Evolutionary conservation across 768 basidiomycete genomes (phyloP), one percentile per base, ranked within the genome.

Genomic region (Chalciporus sphaerocephalus): DNA sequence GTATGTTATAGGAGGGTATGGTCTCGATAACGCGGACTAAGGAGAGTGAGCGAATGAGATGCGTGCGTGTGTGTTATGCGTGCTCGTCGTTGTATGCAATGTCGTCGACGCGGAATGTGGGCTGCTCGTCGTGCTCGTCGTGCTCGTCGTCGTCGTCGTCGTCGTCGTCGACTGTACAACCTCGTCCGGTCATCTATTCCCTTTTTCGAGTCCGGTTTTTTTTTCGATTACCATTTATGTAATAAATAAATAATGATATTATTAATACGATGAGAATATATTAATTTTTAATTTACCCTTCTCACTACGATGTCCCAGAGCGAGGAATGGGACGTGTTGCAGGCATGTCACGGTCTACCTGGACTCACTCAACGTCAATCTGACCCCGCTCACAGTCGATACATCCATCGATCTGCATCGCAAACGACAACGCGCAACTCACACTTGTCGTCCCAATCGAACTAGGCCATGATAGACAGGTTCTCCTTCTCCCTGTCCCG

Each of bases 331-430:
- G 75, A 81, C 47, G 82, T 84, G 17, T 55, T 86, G 18, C 73
- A 80, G 74, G 84, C 81, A 50, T 27, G n/a, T n/a, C n/a, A n/a
- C n/a, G n/a, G 69, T 59, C 9, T n/a, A 20, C 6, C 50, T 40
- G 56, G 6, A 37, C 15, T 20, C 6, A 22, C 18, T 13, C 36
- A 15, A 11, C 16, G 15, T 15, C 4, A 4, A n/a, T 32, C 30
- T 49, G 38, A 42, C 40, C 3, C 28, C 10, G 38, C 12, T 30
- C 48, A 8, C 51, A 89, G 87, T 80, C 87, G n/a, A 89, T 89
- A 36, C 85, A 82, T 59, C 87, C 87, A 28, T 83, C 87, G 58
- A 60, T 67, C 34, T 87, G 71, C 57, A 52, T 85, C 30, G 75
- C 78, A 5, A 74, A 67, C 39, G 57, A 64, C 23, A 60, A 68